Base-by-base conservation (phyloP, 352 stramenopile species). In the Globisporangium alternatum region DNA sequence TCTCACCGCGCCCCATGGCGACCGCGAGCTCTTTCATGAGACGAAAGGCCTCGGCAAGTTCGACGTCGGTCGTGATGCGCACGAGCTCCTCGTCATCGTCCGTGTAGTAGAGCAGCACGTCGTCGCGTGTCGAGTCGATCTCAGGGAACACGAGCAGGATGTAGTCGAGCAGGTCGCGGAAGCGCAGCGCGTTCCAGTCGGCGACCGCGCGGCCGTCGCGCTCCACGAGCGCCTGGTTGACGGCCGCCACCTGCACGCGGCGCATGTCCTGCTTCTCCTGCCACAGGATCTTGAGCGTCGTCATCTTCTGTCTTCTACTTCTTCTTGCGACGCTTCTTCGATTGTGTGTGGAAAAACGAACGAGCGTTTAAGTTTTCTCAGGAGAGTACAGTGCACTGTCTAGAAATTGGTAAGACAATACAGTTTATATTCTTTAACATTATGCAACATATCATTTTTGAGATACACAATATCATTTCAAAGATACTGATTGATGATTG, bases 251-350 rank as follows among this genome's bases (percentile, higher is more conserved):
- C 68, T 94, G 81, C 67, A 94, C 86, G 64, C 86, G 86, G 61
- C 86, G 86, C 81, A 94, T 92, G 71, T 94, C 86, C 70, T 92
- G 73, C 75, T 88, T 80, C 65, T 89, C 85, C 69, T 75, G 74
- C 79, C 82, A 91, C 54, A 87, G 75, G 60, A 94, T 88, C 81
- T 94, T 94, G 68, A 94, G 81, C 74, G 86, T 94, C 75, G 81
- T 77, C 83, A 91, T 94, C 51, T 13, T 56, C 51, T 7, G 21
- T 56, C 49, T 22, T 56, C 6, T 8, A 13, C 19, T 39, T 30
- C 13, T 28, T 21, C 25, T n/a, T 33, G 13, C 28, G 47, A 4
- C 12, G 47, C 47, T 56, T 56, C 19, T 28, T 57, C 17, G 43
- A 21, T 10, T 48, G 19, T 48, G 43, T 22, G 43, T 19, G 9